Base-by-base conservation (phyloP, 2,329 filamentous ascomycete genomes). In the Exutisphaerella laricina region DNA sequence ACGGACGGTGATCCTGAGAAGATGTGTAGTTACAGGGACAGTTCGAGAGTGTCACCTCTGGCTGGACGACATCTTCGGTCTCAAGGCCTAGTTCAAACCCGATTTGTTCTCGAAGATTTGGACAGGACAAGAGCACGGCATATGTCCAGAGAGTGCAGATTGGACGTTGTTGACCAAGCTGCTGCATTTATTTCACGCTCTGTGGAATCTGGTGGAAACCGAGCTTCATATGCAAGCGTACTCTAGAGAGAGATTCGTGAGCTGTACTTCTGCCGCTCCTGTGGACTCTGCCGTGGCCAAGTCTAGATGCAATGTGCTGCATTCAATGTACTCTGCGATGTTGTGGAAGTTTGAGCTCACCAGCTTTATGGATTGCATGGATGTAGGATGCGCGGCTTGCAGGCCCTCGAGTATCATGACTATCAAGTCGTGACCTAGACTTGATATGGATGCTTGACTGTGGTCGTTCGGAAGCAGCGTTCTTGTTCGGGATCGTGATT, bases 301-400 rank as follows among this genome's bases (percentile, higher is more conserved):
- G 17, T 30, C 26, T 13, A 39, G 23, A 4, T 29, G n/a, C 18
- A 31, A 26, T 13, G 14, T 20, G 16, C 21, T 29, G n/a, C 17
- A 39, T 20, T 23, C 21, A 6, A 39, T 31, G 5, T 39, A 39
- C 26, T 17, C 37, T 4, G 25, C 37, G 4, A 39, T 12, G 16
- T 21, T 13, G 6, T 39, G 21, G 14, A 29, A 30, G 23, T 39
- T 29, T 17, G 23, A 29, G 37, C 26, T 9, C n/a, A 30, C 37
- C 14, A 29, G 23, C 18, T n/a, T 39, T 7, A 30, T 7, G n/a
- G n/a, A n/a, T 3, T 4, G 21, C 35, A 39, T 26, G 3, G 35
- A 39, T 9, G n/a, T 8, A 3, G 35, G 20, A 16, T 39, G 35
- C 6, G 21, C 12, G 5, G 13, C 35, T n/a, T 39, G 20, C 10